Evolutionary conservation across 1,284 basidiomycete species (phyloP).

Genomic region (Fomitopsis pinicola): DNA sequence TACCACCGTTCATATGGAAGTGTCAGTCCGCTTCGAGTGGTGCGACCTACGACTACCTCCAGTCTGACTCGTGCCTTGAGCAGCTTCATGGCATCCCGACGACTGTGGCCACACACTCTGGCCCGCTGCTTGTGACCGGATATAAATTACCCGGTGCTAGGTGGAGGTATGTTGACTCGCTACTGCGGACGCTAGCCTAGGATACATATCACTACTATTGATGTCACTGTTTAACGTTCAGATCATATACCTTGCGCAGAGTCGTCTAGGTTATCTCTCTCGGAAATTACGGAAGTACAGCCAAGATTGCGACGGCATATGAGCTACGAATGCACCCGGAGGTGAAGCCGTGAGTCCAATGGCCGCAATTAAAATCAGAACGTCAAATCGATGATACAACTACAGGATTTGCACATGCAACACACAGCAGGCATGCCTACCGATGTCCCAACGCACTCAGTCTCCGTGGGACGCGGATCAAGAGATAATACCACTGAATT

Average conservation of each 20-base stretch:
- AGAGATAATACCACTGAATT: too few species aligned
- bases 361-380: too few species aligned
- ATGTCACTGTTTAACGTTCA: conserved; percentile 13
- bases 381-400: neutral
- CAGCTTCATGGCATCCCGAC: conserved; percentile 49
- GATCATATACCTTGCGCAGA: conserved; percentile 42
- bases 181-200: neutral
- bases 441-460: too few species aligned
- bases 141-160: conserved; percentile 51
- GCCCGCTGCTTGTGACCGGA: conserved; percentile 52
- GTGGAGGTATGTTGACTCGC: conserved; percentile 33
- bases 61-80: conserved; percentile 40
- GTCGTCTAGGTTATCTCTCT: conserved; percentile 47
- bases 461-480: too few species aligned
- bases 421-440: conserved; percentile 42
- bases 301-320: conserved; percentile 50
- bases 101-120: conserved; percentile 38
- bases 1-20: too few species aligned
- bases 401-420: conserved; percentile 55
- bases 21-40: too few species aligned
- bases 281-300: conserved; percentile 46
- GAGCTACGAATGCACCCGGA: conserved; percentile 32
- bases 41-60: neutral
- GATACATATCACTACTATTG: conserved; percentile 17
- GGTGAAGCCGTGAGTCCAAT: conserved; percentile 16